Conservation (phyloP, 805 yeast genomes). For the Ogataea degrootiae region DNA sequence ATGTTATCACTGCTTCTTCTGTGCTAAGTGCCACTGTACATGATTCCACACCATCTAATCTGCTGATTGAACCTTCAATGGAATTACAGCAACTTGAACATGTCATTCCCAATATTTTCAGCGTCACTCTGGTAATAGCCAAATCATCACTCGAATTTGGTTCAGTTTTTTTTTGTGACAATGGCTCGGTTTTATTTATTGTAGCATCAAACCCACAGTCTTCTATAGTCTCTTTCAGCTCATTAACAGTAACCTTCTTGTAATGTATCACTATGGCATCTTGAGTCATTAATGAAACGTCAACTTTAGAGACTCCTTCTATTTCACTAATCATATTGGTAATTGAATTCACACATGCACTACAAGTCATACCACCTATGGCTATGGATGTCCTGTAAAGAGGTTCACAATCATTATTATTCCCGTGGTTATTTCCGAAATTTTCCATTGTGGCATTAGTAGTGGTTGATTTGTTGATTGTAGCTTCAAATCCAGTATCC, state of each 20-base stretch:
- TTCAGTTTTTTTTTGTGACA: neutral
- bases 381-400: slow-evolving; percentile 10
- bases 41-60: slow-evolving; percentile 41
- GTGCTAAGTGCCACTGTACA: slow-evolving; percentile 50
- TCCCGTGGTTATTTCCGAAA: slow-evolving; percentile 3
- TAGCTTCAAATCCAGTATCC: slow-evolving; percentile 62
- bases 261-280: slow-evolving; percentile 53
- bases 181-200: slow-evolving; percentile 30
- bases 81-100: slow-evolving; percentile 49
- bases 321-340: slow-evolving; percentile 45
- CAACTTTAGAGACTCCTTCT: slow-evolving; percentile 47
- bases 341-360: slow-evolving; percentile 68
- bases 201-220: slow-evolving; percentile 49
- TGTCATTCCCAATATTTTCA: slow-evolving; percentile 57
- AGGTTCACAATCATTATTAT: slow-evolving; percentile 2
- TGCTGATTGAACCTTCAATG: slow-evolving; percentile 43
- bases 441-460: neutral
- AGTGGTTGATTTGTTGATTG: slow-evolving; percentile 38
- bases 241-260: slow-evolving; percentile 26
- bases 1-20: slow-evolving; percentile 50
- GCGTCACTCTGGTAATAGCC: slow-evolving; percentile 12
- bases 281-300: slow-evolving; percentile 71
- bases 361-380: slow-evolving; percentile 80
- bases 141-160: neutral
- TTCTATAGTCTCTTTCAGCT: slow-evolving; percentile 42